Conservation (phyloP, 2,329 filamentous ascomycete species). For the Sporothrix schenckii region DNA sequence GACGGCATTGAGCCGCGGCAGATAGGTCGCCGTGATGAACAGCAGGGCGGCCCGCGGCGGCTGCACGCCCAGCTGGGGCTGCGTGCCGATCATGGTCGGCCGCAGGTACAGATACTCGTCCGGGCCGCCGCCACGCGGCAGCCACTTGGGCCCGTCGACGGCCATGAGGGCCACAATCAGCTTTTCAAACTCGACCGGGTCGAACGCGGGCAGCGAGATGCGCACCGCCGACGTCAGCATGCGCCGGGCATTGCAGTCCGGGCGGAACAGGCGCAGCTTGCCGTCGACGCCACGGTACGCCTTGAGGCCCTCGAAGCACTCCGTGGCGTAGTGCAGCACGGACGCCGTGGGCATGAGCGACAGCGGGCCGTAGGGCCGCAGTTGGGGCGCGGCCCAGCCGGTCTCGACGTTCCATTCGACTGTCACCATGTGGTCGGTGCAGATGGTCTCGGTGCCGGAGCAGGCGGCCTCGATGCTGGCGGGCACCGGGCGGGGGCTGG, state of each 20-base stretch:
- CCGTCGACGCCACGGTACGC: slow-evolving; percentile 78
- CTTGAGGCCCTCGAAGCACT: slow-evolving; percentile 87
- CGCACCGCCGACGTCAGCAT: slow-evolving; percentile 63
- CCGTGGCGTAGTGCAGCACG: slow-evolving; percentile 84
- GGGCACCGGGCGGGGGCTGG: slow-evolving; percentile 56
- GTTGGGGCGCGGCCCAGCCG: slow-evolving; percentile 74
- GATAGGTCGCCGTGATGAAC: slow-evolving; percentile 74
- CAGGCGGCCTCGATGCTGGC: slow-evolving; percentile 51
- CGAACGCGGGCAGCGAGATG: slow-evolving; percentile 75
- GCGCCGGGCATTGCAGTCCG: slow-evolving; percentile 69
- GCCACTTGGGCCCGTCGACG: slow-evolving; percentile 76
- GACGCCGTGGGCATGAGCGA: slow-evolving; percentile 79
- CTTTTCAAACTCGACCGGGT: slow-evolving; percentile 70
- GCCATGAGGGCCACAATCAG: slow-evolving; percentile 72
- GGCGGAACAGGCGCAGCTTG: slow-evolving; percentile 76
- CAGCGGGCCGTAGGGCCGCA: slow-evolving; percentile 77
- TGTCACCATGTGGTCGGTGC: slow-evolving; percentile 88
- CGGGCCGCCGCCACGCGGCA: slow-evolving; percentile 61
- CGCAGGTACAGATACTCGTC: slow-evolving; percentile 81
- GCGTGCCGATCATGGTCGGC: slow-evolving; percentile 83
- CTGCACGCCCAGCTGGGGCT: slow-evolving; percentile 77
- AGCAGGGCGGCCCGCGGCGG: slow-evolving; percentile 80
- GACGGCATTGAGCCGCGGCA: slow-evolving; percentile 59
- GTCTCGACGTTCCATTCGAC: slow-evolving; percentile 64
- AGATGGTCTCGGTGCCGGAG: slow-evolving; percentile 56